Evolutionary conservation across 2,329 filamentous ascomycete species (phyloP).

Genomic region (Aspergillus persii): DNA sequence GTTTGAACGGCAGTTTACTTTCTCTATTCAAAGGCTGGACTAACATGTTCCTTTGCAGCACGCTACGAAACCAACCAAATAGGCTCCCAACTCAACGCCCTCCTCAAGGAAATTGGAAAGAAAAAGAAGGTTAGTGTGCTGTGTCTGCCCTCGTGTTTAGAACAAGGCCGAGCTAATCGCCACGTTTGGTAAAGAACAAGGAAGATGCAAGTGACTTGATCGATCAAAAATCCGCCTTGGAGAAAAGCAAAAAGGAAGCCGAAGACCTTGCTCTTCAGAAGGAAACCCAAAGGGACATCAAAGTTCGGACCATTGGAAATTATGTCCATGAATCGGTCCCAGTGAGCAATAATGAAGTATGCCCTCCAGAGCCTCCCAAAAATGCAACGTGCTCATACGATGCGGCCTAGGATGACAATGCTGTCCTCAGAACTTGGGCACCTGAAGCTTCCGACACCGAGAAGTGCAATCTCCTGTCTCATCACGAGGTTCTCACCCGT

Average conservation of each 20-base stretch:
- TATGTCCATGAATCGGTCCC: conserved; percentile 87
- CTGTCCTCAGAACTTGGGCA: conserved; percentile 71
- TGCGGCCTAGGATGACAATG: conserved; percentile 68
- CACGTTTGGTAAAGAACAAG: conserved; percentile 60
- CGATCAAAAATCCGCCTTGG: conserved; percentile 71
- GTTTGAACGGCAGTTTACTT: background rate
- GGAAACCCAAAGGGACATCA: conserved; percentile 68
- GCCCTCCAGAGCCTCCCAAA: conserved; percentile 1
- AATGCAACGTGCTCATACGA: background rate
- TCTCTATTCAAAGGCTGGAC: background rate
- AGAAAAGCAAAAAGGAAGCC: conserved; percentile 77
- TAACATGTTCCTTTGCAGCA: conserved; percentile 42
- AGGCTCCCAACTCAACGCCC: conserved; percentile 78
- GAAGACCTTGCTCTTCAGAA: conserved; percentile 74
- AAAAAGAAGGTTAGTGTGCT: conserved; percentile 72
- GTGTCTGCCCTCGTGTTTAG: background rate
- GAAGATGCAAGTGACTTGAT: conserved; percentile 81
- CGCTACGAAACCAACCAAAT: conserved; percentile 78
- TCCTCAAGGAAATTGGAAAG: conserved; percentile 83
- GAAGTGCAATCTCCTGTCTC: conserved; percentile 77
- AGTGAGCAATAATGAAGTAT: conserved; percentile 74
- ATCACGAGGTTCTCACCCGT: conserved; percentile 88
- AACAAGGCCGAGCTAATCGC: conserved; percentile 7
- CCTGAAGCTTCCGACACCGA: conserved; percentile 72
- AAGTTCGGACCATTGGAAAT: conserved; percentile 83